These are phyloP conservation scores for Cyclanthera cordifolia DNA, from an alignment of 306 rosid species.

Conservation along the genomic window DNA sequence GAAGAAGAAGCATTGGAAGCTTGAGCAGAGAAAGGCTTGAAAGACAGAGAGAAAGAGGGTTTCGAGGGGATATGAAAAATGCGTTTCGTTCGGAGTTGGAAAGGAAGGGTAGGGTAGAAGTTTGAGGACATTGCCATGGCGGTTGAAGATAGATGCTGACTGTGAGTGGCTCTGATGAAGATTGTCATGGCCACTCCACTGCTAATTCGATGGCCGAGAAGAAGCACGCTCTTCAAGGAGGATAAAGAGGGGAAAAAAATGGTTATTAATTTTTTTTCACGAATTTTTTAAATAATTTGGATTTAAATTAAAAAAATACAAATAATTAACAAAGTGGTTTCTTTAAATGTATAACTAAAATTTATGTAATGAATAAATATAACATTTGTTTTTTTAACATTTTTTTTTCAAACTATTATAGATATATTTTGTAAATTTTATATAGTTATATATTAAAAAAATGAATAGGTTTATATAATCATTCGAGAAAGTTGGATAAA, in stretches of 20 bases:
- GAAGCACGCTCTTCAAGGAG: slow-evolving; percentile 26
- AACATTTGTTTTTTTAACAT: no score
- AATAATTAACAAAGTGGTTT: no score
- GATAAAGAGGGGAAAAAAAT: slow-evolving; percentile 11
- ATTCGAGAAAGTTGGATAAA: no score
- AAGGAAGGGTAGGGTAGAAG: slow-evolving; percentile 40
- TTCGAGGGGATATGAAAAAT: slow-evolving; percentile 12
- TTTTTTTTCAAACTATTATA: no score
- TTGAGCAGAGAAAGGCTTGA: slow-evolving; percentile 34
- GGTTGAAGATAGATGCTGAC: slow-evolving; percentile 30
- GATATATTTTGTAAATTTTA: no score
- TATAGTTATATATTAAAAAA: no score
- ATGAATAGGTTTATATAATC: no score
- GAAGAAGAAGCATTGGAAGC: slow-evolving; percentile 33
- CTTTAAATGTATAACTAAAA: no score
- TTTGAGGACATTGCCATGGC: slow-evolving; percentile 50
- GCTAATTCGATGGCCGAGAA: slow-evolving; percentile 2
- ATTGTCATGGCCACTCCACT: slow-evolving; percentile 10
- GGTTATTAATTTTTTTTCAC: no score
- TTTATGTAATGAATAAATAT: no score
- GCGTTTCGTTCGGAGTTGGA: slow-evolving; percentile 26
- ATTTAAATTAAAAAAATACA: no score
- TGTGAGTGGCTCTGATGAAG: slow-evolving; percentile 22
- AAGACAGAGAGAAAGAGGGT: slow-evolving; percentile 18
- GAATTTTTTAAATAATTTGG: no score